Conservation (phyloP, 495 filamentous ascomycete genomes). For the Coniosporium apollinis region DNA sequence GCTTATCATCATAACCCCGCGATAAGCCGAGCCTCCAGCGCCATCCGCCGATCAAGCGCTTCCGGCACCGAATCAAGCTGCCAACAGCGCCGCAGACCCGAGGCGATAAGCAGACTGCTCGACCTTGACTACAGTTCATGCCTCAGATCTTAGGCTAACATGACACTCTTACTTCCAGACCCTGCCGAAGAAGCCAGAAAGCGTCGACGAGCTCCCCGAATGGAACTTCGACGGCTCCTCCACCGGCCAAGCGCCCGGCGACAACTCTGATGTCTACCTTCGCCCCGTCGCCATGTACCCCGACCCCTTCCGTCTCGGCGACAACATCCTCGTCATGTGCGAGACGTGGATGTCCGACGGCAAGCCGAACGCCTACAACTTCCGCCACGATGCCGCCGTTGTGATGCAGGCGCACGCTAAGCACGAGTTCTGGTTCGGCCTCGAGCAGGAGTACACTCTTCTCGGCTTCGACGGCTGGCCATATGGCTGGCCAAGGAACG, state of each 20-base stretch:
- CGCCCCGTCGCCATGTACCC: constrained; percentile 80
- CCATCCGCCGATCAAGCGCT: too few species aligned
- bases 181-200: constrained; percentile 43
- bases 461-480: constrained; percentile 76
- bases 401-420: constrained; percentile 76
- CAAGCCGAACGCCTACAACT: constrained; percentile 96
- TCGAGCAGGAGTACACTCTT: constrained; percentile 95
- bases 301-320: constrained; percentile 69
- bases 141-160: background rate
- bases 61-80: too few species aligned
- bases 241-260: constrained; percentile 82
- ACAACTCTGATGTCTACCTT: constrained; percentile 97
- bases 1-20: background rate
- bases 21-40: background rate
- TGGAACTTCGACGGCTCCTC: constrained; percentile 99
- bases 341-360: constrained; percentile 96
- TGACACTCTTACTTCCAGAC: constrained; percentile 40
- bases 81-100: too few species aligned
- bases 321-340: constrained; percentile 83
- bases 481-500: constrained; percentile 89
- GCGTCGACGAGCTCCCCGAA: constrained; percentile 73
- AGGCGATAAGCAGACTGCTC: background rate
- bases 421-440: constrained; percentile 90
- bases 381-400: constrained; percentile 74
- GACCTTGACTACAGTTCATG: background rate